These are phyloP conservation scores for Przewalskia tangutica DNA, from an alignment of 257 asterid species.

Conservation along the genomic window DNA sequence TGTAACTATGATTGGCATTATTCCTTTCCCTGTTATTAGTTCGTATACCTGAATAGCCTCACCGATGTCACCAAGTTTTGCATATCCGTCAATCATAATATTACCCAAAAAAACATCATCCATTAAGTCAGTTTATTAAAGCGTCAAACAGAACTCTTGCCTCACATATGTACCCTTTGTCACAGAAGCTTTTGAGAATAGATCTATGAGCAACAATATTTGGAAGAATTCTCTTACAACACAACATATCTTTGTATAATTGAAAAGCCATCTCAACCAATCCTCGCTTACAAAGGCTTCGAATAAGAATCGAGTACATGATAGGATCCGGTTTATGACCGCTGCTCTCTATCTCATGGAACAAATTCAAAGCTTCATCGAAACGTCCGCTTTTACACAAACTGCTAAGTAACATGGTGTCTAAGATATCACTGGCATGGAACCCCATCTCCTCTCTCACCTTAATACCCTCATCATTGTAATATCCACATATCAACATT, in stretches of 20 bases:
- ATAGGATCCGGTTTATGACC: conserved; percentile 45
- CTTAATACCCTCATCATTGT: conserved; percentile 47
- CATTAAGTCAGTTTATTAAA: conserved; percentile 23
- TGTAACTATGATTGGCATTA: conserved; percentile 52
- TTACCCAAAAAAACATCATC: conserved; percentile 55
- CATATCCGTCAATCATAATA: conserved; percentile 54
- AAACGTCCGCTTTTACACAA: conserved; percentile 53
- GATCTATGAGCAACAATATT: conserved; percentile 34
- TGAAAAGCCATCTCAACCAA: conserved; percentile 34
- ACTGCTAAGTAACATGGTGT: conserved; percentile 37
- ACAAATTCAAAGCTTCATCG: conserved; percentile 45
- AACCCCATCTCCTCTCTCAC: conserved; percentile 52
- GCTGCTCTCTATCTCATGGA: conserved; percentile 33
- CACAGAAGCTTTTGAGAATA: conserved; percentile 41
- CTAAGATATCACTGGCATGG: conserved; percentile 27
- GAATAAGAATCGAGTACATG: conserved; percentile 52
- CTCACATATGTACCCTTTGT: conserved; percentile 33
- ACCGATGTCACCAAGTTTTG: conserved; percentile 44
- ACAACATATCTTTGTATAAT: conserved; percentile 37
- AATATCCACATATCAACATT: conserved; percentile 47
- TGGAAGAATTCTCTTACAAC: conserved; percentile 29
- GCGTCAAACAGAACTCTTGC: conserved; percentile 52
- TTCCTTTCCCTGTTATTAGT: conserved; percentile 41
- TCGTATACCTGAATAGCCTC: conserved; percentile 44
- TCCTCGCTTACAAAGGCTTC: conserved; percentile 63